phyloP scores from a whole-genome alignment of 2,329 filamentous ascomycete species.

The Fusarium verticillioides region DNA sequence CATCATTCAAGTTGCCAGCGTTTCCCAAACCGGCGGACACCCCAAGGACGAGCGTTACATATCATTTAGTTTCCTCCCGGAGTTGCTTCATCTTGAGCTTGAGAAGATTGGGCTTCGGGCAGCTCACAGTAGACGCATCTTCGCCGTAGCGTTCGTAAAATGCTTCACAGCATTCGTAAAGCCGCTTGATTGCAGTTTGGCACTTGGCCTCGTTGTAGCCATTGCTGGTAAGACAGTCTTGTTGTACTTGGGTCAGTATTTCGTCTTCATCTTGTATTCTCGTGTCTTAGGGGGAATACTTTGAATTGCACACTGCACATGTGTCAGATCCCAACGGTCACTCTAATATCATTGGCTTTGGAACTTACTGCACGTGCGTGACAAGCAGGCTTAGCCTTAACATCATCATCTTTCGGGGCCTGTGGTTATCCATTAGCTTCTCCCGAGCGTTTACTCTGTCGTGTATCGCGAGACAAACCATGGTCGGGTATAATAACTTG shows the following conservation, averaged over 20 bases:
- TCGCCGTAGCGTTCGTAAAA: conserved; percentile 88
- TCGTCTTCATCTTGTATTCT: neutral
- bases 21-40: conserved; percentile 57
- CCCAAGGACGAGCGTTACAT: conserved; percentile 60
- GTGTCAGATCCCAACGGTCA: conserved; percentile 20
- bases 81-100: conserved; percentile 86
- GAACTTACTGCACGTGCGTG: conserved; percentile 81
- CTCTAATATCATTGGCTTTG: neutral
- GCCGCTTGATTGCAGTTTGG: conserved; percentile 77
- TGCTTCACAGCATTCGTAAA: conserved; percentile 92
- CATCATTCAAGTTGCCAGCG: conserved; percentile 77
- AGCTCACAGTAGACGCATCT: conserved; percentile 80
- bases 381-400: conserved; percentile 81
- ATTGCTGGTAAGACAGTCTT: conserved; percentile 87
- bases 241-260: conserved; percentile 1
- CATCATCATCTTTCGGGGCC: conserved; percentile 69
- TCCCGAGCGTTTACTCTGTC: neutral
- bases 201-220: conserved; percentile 89
- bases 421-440: conserved; percentile 16
- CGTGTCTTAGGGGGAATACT: conserved; percentile 58
- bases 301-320: conserved; percentile 86
- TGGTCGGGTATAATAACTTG: neutral
- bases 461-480: conserved; percentile 6
- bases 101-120: conserved; percentile 83
- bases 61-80: conserved; percentile 55